Base-by-base conservation (phyloP, 768 basidiomycete species). In the Kwoniella sp. region DNA sequence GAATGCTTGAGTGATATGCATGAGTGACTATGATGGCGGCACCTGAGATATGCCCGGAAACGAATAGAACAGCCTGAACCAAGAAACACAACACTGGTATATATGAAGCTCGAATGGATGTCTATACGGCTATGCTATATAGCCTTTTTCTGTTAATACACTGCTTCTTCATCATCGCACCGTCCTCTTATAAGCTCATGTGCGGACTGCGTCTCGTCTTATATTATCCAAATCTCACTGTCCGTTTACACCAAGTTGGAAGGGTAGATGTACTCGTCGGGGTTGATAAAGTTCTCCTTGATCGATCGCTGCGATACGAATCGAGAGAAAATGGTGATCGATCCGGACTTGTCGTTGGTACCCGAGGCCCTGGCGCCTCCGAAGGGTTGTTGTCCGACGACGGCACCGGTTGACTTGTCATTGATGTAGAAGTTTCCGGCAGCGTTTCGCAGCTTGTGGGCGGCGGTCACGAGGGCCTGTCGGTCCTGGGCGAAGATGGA, bases 351-450 rank as follows among this genome's bases (percentile, higher is more conserved):
- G 82, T 98, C 96, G 84, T 98, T 98, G 68, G 95, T 99, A 29
- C 96, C 95, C 76, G 90, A 92, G 31, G 86, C 90, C 38, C 94
- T 87, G 1, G 88, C 91, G 30, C 96, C 96, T 54, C 96, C 96
- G 78, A 99, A 99, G 12, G 96, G 95, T 82, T 99, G 94, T 80
- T 97, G 94, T 9, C 93, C 95, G 37, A 98, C 79, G 28, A 80
- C 79, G 34, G 79, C 79, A 59, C 79, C 79, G 20, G 95, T 99
- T 82, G 93, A 98, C 81, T 76, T 81, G 73, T 97, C 94, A 81
- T 97, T 97, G 83, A 93, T 92, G 84, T 99, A 99, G 61, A 95
- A 88, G 81, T 97, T 99, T 2, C 96, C 96, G 2, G 96, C 92
- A 0, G 93, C 85, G 82, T 95, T 90, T 61, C 93, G 89, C 50